Evolutionary conservation across 305 asterid genomes (phyloP).

Genomic region (Rubia peregrina): DNA sequence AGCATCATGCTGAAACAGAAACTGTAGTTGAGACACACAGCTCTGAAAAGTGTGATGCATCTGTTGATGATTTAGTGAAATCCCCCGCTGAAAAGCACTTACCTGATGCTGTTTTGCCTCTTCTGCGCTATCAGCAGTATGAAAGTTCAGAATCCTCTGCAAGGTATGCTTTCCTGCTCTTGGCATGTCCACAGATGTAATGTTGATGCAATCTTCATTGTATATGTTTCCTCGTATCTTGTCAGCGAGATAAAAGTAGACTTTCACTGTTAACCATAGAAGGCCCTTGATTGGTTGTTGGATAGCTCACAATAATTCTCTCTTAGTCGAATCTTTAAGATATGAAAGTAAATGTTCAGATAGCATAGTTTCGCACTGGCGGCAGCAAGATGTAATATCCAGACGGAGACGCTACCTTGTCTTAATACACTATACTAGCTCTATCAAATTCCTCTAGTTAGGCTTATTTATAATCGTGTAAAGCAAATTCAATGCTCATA

Average conservation of each 20-base stretch:
- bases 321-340: background rate
- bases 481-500: background rate
- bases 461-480: background rate
- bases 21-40: slow-evolving; percentile 22
- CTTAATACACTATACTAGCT: background rate
- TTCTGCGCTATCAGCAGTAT: slow-evolving; percentile 54
- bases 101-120: slow-evolving; percentile 52
- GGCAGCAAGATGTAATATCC: background rate
- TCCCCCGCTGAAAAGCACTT: slow-evolving; percentile 40
- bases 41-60: slow-evolving; percentile 30
- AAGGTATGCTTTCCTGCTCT: slow-evolving; percentile 42
- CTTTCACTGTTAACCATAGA: background rate
- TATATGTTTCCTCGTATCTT: background rate
- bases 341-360: background rate
- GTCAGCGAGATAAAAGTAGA: background rate
- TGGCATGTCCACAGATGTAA: slow-evolving; percentile 11
- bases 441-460: background rate
- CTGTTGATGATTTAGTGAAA: slow-evolving; percentile 25
- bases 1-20: slow-evolving; percentile 33
- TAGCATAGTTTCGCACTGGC: slow-evolving; percentile 1
- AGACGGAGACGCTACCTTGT: background rate
- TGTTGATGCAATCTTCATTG: slow-evolving; percentile 5
- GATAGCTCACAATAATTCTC: background rate
- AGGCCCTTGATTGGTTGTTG: background rate
- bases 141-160: slow-evolving; percentile 86